Conservation (phyloP, 1,139 yeast species). For the Tardiomyces digboiensis region DNA sequence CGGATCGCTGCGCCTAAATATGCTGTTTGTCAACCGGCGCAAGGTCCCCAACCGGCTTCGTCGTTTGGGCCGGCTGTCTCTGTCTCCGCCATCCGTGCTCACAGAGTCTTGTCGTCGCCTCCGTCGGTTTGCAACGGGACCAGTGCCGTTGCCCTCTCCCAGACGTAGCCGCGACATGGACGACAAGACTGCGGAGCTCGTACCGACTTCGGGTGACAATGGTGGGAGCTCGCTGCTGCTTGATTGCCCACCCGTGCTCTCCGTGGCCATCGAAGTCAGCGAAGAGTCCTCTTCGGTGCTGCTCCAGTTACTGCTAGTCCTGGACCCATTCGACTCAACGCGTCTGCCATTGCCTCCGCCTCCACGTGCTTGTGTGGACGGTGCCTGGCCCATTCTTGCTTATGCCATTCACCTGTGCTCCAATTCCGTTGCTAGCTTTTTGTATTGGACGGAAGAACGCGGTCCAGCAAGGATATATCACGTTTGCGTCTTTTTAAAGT, state of each 20-base stretch:
- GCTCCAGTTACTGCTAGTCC: neutral
- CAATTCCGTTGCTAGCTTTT: neutral
- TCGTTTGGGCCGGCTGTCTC: neutral
- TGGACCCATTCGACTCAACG: no score
- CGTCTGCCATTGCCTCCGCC: no score
- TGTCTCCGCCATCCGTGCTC: no score
- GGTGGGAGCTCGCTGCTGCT: no score
- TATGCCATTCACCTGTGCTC: neutral
- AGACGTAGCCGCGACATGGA: neutral
- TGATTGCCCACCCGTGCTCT: no score
- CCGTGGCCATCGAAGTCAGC: no score
- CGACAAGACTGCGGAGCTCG: neutral
- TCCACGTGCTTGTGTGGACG: neutral
- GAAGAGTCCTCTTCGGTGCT: no score
- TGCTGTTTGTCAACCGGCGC: neutral
- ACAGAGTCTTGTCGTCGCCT: neutral
- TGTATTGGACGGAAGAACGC: no score
- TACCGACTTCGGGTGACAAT: no score
- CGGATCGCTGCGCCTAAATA: neutral
- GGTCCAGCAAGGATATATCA: no score
- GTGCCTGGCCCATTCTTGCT: constrained; percentile 1
- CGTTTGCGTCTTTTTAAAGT: no score
- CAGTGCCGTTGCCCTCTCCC: neutral
- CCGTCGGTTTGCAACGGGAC: neutral
- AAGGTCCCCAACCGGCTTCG: neutral